Conservation (phyloP, 139 green algal genomes). For the Astrephomene gubernaculifera region DNA sequence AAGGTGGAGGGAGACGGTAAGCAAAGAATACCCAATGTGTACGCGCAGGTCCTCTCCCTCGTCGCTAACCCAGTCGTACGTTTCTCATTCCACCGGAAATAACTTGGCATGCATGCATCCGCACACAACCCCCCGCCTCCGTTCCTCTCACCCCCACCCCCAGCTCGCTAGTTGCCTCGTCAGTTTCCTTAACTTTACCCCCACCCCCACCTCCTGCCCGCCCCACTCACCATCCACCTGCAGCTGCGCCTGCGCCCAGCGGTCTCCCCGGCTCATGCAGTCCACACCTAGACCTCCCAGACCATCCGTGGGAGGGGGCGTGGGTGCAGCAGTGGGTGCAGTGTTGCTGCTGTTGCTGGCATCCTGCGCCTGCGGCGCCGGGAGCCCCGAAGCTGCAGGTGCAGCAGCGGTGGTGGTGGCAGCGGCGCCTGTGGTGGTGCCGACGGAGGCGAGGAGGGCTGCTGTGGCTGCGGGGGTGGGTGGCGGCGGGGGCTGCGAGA, state of each 20-base stretch:
- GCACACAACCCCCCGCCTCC: too few relatives aligned
- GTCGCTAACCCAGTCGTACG: too few relatives aligned
- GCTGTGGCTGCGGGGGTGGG: not conserved
- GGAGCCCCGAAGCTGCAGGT: too few relatives aligned
- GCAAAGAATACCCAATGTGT: too few relatives aligned
- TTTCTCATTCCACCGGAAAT: too few relatives aligned
- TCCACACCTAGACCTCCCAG: slow-evolving; percentile 26
- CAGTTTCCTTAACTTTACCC: not conserved
- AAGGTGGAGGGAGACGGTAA: too few relatives aligned
- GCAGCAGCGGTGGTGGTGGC: not conserved
- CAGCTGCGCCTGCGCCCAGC: slow-evolving; percentile 64
- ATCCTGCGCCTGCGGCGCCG: too few relatives aligned
- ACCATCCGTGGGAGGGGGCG: not conserved
- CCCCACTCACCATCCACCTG: slow-evolving; percentile 66
- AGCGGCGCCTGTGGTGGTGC: not conserved
- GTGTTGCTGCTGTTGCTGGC: too few relatives aligned
- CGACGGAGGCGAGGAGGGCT: not conserved
- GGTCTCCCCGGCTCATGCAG: slow-evolving; percentile 35
- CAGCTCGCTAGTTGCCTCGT: too few relatives aligned
- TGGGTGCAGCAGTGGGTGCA: not conserved
- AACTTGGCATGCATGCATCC: too few relatives aligned
- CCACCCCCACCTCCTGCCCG: not conserved
- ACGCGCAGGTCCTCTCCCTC: too few relatives aligned
- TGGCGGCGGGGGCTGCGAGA: not conserved
- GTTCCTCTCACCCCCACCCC: too few relatives aligned